Evolutionary conservation across 2,329 filamentous ascomycete genomes (phyloP).

Genomic region (Cercospora sesami): DNA sequence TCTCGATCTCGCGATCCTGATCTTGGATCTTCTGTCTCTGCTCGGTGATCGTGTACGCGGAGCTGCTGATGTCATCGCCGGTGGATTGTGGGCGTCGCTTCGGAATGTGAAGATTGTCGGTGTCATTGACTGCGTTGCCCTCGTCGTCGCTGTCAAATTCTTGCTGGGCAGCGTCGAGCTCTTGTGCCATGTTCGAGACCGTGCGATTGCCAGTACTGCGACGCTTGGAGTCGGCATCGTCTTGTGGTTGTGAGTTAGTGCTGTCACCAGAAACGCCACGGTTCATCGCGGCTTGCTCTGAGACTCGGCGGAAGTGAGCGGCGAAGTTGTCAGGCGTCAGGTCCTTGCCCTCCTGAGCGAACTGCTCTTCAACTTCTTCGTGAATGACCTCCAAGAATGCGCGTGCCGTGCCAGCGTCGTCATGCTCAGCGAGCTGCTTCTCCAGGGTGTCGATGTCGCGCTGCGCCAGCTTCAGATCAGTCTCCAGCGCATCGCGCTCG

Average conservation of each 20-base stretch:
- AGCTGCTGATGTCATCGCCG: background rate
- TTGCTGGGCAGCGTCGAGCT: constrained; percentile 1
- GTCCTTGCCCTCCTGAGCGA: constrained; percentile 10
- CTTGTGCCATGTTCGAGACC: constrained; percentile 7
- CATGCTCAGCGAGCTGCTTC: background rate
- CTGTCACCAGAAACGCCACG: constrained; percentile 8
- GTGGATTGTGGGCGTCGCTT: background rate
- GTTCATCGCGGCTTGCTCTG: constrained; percentile 13
- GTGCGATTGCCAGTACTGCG: constrained; percentile 3
- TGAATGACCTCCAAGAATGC: constrained; percentile 11
- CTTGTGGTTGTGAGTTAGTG: constrained; percentile 4
- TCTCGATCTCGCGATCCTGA: background rate
- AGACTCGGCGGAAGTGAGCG: constrained; percentile 14
- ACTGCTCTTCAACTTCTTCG: constrained; percentile 10
- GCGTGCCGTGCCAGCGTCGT: constrained; percentile 1
- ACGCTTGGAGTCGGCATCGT: background rate
- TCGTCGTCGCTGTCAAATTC: background rate
- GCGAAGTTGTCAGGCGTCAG: constrained; percentile 17
- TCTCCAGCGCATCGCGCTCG: background rate
- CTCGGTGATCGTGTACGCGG: background rate
- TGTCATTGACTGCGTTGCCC: background rate
- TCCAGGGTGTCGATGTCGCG: background rate
- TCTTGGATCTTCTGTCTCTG: constrained; percentile 5
- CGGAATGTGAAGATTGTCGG: background rate
- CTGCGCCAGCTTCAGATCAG: constrained; percentile 3